Evolutionary conservation across 2,329 filamentous ascomycete species (phyloP).

Genomic region (Penicillium griseofulvum): DNA sequence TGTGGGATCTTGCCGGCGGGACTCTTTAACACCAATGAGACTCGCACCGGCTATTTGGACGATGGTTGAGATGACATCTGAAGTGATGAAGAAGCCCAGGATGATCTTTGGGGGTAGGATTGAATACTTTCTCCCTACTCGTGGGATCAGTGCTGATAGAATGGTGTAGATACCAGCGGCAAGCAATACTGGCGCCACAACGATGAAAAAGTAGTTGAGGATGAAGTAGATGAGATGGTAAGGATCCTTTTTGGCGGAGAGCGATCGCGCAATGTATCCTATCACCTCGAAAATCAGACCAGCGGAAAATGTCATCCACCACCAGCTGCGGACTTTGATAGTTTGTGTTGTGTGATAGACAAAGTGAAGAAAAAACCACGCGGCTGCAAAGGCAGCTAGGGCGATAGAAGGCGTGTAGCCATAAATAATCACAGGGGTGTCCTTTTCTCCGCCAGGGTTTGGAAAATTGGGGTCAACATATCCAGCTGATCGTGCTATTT

Average conservation of each 20-base stretch:
- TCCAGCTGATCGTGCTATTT: neutral
- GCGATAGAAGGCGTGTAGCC: conserved; percentile 17
- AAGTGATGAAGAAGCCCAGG: conserved; percentile 16
- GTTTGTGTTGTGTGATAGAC: conserved; percentile 8
- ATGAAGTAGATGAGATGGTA: conserved; percentile 18
- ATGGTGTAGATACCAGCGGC: conserved; percentile 15
- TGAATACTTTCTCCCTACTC: conserved; percentile 10
- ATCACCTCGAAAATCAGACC: conserved; percentile 16
- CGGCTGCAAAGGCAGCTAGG: conserved; percentile 12
- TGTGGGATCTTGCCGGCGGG: conserved; percentile 1
- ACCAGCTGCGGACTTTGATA: conserved; percentile 14
- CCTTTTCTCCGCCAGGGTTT: neutral
- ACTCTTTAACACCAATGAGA: conserved; percentile 12
- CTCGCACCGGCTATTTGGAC: conserved; percentile 15
- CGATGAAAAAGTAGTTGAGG: conserved; percentile 18
- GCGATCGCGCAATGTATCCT: conserved; percentile 15
- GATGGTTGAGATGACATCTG: conserved; percentile 17
- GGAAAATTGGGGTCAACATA: conserved; percentile 2
- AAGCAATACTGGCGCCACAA: conserved; percentile 15
- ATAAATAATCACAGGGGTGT: conserved; percentile 1
- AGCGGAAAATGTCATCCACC: conserved; percentile 15
- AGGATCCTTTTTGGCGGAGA: conserved; percentile 13
- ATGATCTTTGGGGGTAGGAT: conserved; percentile 12
- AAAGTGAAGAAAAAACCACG: conserved; percentile 16
- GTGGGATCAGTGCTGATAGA: conserved; percentile 13